Percentiles rank a stretch among this genome's conserved stretches.
Evolutionary conservation across 352 stramenopile species (phyloP).

Genomic region (Aphanomyces cochlioides): DNA sequence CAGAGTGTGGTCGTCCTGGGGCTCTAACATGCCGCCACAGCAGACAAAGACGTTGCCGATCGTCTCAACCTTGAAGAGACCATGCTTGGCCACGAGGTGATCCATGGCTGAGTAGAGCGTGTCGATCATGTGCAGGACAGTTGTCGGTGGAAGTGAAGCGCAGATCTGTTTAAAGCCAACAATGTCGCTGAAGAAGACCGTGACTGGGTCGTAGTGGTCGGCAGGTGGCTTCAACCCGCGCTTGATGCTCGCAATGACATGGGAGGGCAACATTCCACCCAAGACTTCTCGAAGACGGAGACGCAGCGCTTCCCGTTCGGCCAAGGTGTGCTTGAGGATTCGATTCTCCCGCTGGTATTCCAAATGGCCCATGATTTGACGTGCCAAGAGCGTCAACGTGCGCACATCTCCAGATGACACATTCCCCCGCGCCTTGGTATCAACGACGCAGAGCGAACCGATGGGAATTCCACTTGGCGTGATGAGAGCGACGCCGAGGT

Average conservation of each 20-base stretch:
- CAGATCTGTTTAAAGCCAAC: neutral
- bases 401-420: neutral
- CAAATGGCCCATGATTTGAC: neutral
- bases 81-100: constrained; percentile 82
- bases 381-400: neutral
- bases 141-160: neutral
- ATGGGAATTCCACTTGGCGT: neutral
- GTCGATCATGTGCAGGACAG: neutral
- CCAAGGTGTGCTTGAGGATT: neutral
- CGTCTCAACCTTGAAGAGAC: neutral
- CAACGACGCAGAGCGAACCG: neutral
- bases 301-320: neutral
- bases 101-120: constrained; percentile 70
- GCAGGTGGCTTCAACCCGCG: neutral
- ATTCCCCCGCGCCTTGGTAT: neutral
- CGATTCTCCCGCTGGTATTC: neutral
- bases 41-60: neutral
- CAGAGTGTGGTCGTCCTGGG: neutral
- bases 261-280: neutral
- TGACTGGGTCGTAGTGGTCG: neutral
- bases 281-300: neutral
- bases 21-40: neutral
- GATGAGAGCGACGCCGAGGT: neutral
- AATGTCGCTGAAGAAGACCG: constrained; percentile 2
- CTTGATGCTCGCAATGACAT: neutral